Conservation (phyloP, 2,329 filamentous ascomycete species). For the Dryadomyces sulphureus region DNA sequence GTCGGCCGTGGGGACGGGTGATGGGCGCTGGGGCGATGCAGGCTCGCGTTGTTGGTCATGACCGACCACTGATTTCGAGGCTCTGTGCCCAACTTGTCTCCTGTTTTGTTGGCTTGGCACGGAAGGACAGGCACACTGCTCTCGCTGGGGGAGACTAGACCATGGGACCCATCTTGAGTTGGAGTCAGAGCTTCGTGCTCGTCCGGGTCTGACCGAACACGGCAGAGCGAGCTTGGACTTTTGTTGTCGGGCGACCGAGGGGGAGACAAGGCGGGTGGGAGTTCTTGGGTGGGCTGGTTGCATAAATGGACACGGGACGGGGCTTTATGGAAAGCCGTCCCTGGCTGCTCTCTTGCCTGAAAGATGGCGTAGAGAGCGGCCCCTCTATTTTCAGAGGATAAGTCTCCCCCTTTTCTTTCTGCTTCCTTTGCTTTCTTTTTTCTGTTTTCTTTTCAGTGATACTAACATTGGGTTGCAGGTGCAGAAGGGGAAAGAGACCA, state of each 20-base stretch:
- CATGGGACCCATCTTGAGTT: conserved; percentile 78
- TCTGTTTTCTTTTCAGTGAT: background rate
- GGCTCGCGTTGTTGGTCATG: background rate
- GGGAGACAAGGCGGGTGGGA: background rate
- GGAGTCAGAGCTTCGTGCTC: conserved; percentile 90
- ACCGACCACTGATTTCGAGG: background rate
- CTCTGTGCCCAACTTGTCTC: conserved; percentile 3
- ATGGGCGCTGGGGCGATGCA: background rate
- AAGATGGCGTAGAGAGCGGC: conserved; percentile 31
- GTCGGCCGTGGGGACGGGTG: background rate
- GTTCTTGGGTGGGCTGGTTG: background rate
- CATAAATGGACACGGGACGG: conserved; percentile 19
- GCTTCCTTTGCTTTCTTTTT: background rate
- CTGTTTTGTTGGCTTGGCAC: conserved; percentile 7
- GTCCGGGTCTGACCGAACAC: conserved; percentile 39
- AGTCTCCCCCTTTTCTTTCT: conserved; percentile 18
- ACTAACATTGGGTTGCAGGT: background rate
- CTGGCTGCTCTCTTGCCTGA: conserved; percentile 33
- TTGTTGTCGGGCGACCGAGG: background rate
- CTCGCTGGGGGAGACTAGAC: conserved; percentile 14
- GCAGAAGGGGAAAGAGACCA: background rate
- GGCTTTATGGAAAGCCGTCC: conserved; percentile 25
- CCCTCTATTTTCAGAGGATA: conserved; percentile 34
- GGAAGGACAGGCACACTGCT: background rate
- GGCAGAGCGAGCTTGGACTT: background rate